phyloP scores from a whole-genome alignment of 208 protist genomes.

The Acanthamoeba divionensis region DNA sequence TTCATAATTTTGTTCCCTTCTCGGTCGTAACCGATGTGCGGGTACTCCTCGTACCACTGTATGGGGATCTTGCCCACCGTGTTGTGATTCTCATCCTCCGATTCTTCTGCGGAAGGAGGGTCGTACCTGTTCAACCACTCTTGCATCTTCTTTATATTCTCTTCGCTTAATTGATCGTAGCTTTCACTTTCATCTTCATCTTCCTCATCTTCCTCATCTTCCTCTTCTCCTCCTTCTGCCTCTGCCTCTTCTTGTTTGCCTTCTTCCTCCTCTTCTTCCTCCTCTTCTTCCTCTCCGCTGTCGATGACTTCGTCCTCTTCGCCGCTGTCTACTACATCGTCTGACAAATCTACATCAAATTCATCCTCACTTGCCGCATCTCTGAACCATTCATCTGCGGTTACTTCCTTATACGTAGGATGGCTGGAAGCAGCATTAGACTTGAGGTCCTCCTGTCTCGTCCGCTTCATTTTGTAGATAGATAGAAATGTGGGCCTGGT shows the following conservation, averaged over 20 bases:
- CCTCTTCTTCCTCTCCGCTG: constrained; percentile 23
- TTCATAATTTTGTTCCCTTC: constrained; percentile 81
- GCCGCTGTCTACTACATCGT: neutral
- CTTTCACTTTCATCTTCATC: constrained; percentile 31
- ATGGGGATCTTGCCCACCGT: constrained; percentile 83
- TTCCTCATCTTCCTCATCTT: neutral
- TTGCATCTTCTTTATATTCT: constrained; percentile 14
- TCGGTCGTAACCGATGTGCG: constrained; percentile 83
- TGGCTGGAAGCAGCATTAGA: neutral
- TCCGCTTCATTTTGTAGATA: too few species aligned
- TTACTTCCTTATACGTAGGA: neutral
- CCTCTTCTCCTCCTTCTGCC: neutral
- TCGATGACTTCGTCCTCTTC: constrained; percentile 3
- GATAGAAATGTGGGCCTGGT: too few species aligned
- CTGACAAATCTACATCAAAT: neutral
- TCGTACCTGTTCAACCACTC: neutral
- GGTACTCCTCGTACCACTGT: constrained; percentile 86
- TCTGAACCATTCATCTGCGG: constrained; percentile 29
- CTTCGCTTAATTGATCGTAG: neutral
- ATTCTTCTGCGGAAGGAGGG: neutral
- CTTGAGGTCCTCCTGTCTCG: neutral
- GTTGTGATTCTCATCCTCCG: constrained; percentile 65
- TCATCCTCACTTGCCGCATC: neutral
- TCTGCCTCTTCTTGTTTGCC: neutral
- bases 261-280: neutral